Evolutionary conservation across 1,139 yeast species (phyloP), one percentile per base, ranked within the genome.

Genomic region (Insectozyma bohioensis): DNA sequence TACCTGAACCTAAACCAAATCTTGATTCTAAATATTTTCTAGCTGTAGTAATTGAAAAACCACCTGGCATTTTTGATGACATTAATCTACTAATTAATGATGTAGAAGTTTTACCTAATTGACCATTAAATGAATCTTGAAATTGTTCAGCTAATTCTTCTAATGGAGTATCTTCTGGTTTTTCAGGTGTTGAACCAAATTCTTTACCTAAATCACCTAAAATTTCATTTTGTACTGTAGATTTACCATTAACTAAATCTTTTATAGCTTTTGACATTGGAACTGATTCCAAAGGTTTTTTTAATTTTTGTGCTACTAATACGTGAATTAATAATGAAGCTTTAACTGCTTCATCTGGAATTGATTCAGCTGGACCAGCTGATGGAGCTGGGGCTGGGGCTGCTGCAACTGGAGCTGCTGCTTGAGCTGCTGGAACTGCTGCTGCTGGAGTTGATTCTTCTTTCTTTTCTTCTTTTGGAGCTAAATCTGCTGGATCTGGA

Each of bases 61-160:
- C 98, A 75, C 98, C 98, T 39, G 98, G 97, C 97, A 92, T 92
- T 72, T 92, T 92, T 23, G 97, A 84, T 12, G 97, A 82, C 72
- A 90, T 84, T 56, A 92, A 75, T 67, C 97, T 83, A 42, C 95
- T 86, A 47, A 92, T 74, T 50, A 92, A 75, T 20, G 96, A 84
- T 30, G 88, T 69, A 3, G 97, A 84, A 53, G 92, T 95, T 64
- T 92, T 92, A 59, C 98, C 98, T 48, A 92, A 76, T 47, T 78
- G 76, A 46, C 98, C 98, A 46, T 66, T 58, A 71, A 87, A 92
- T 14, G 90, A 68, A 48, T 86, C 96, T 65, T 92, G 97, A 78
- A 92, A 86, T 54, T 78, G 82, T 56, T 87, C 97, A 31, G 97
- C 97, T 58, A 92, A 78, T 63, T 92, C 98, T 54, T 80, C 87